A percentile compares a stretch with the other conserved stretches of the same genome.
Evolutionary conservation across 331 rosid genomes (phyloP).

Genomic region (Arachis monticola): DNA sequence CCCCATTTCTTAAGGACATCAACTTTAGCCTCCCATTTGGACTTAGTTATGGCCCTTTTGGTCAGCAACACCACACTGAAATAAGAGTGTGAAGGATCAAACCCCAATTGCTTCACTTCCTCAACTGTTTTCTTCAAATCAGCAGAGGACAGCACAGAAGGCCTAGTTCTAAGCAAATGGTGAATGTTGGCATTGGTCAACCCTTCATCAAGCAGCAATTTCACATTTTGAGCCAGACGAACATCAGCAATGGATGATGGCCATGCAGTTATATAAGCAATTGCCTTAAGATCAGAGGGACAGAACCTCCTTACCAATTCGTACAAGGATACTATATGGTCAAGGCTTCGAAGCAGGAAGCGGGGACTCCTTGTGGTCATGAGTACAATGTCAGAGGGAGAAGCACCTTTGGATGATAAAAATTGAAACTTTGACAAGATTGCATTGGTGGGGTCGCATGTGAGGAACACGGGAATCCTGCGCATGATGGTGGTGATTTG

Average conservation of each 20-base stretch:
- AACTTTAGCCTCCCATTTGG: slow-evolving; percentile 39
- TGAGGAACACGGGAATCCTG: not conserved
- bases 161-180: not conserved
- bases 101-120: slow-evolving; percentile 39
- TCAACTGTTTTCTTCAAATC: not conserved
- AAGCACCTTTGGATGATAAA: slow-evolving; percentile 45
- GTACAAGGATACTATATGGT: slow-evolving; percentile 32
- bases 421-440: slow-evolving; percentile 42
- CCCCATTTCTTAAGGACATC: slow-evolving; percentile 42
- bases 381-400: slow-evolving; percentile 12
- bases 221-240: not conserved
- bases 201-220: slow-evolving; percentile 33
- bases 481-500: slow-evolving; percentile 1
- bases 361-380: not conserved
- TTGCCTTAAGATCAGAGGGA: slow-evolving; percentile 12
- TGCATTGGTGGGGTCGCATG: not conserved
- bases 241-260: not conserved
- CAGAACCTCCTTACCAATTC: slow-evolving; percentile 22
- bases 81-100: not conserved
- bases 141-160: not conserved
- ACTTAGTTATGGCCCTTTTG: slow-evolving; percentile 5
- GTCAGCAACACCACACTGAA: slow-evolving; percentile 18
- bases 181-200: not conserved
- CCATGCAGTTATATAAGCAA: not conserved
- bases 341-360: slow-evolving; percentile 18